Evolutionary conservation across 306 rosid species (phyloP), one percentile per base, ranked within the genome.

Genomic region (Casuarina glauca): DNA sequence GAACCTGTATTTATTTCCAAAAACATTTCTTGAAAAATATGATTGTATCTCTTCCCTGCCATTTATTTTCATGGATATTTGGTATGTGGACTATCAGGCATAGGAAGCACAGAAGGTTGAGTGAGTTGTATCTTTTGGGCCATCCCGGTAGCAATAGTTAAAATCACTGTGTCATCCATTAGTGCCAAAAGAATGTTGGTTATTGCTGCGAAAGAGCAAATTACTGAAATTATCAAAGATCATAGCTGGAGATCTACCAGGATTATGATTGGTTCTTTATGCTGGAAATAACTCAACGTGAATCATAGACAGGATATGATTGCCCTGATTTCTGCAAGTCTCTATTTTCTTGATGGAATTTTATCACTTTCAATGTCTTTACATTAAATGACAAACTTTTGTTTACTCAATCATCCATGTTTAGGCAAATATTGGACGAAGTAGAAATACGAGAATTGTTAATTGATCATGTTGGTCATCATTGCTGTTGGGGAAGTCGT

Each of bases 401-500:
- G 50, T 74, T 68, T 43, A 82, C 62, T 54, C 68, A 58, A 66
- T 74, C 8, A 57, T 53, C 46, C 53, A 50, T 76, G 76, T 72
- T 52, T 48, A 95, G 97, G 86, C 84, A 82, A 93, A 26, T 69
- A 42, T 84, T 93, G 87, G 97, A 90, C 85, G 97, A 91, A 86
- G 97, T 95, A 41, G 99, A 93, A 87, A 93, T 95, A 79, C 85
- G 99, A 12, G 97, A 91, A 83, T 81, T 95, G 87, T 94, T 93
- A 52, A 91, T 95, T 76, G 99, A 95, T 85, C 94, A 91, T 74
- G 96, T 95, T 77, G 97, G 99, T 73, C 99, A 95, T 77, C 93
- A 93, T 35, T 93, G 97, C 74, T 95, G 99, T 79, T 95, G 99
- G 99, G 99, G 97, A 86, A 95, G 99, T 67, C 94, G 88, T 82